phyloP scores from a whole-genome alignment of 805 yeast genomes.

The Lachancea meyersii region DNA sequence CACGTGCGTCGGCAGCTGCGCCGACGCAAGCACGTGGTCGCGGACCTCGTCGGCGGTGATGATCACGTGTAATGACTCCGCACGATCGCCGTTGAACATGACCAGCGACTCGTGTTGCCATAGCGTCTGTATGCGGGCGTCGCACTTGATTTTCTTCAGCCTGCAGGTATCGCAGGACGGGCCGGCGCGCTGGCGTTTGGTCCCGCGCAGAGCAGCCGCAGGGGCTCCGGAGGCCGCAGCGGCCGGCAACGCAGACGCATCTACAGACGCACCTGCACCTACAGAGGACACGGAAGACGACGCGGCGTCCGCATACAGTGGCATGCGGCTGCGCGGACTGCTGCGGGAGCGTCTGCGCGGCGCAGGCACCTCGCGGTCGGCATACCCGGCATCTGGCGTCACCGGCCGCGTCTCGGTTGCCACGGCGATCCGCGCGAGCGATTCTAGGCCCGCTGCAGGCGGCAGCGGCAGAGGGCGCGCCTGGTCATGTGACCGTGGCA shows the following conservation, averaged over 20 bases:
- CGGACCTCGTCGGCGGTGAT: constrained; percentile 5
- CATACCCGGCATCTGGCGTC: neutral
- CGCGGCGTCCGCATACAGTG: neutral
- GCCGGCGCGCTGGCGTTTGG: constrained; percentile 56
- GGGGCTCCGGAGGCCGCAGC: constrained; percentile 2
- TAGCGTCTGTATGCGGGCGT: constrained; percentile 51
- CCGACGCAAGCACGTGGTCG: neutral
- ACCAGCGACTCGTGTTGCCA: constrained; percentile 22
- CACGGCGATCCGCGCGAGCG: constrained; percentile 21
- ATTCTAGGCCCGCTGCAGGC: constrained; percentile 13
- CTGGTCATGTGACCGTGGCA: no score
- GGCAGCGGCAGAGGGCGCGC: neutral
- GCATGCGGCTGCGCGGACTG: neutral
- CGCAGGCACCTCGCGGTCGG: neutral
- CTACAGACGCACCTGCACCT: no score
- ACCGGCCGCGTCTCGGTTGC: constrained; percentile 8
- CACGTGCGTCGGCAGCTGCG: neutral
- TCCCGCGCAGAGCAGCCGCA: constrained; percentile 9
- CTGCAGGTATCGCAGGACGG: constrained; percentile 73
- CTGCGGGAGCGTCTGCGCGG: neutral
- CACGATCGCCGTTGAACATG: constrained; percentile 12
- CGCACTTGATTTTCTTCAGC: constrained; percentile 63
- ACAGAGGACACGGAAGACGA: neutral
- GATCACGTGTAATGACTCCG: constrained; percentile 18
- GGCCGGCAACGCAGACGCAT: neutral